These are phyloP conservation scores for Gymnopilus junonius DNA, from an alignment of 768 basidiomycete species.

Conservation along the genomic window DNA sequence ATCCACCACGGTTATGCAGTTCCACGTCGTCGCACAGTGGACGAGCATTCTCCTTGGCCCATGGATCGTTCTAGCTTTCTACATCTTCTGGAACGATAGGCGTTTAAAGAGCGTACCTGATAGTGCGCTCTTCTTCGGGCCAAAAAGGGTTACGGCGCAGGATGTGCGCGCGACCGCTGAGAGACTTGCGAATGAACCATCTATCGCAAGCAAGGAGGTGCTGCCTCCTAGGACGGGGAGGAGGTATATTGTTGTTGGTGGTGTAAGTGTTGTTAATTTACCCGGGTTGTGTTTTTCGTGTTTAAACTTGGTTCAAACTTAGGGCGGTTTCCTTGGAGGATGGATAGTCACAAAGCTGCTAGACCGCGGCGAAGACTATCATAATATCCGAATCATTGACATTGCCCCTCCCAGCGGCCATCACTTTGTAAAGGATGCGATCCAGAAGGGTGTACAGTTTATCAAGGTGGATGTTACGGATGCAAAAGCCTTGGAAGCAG, in stretches of 20 bases:
- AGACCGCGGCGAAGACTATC: conserved; percentile 72
- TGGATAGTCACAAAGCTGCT: conserved; percentile 77
- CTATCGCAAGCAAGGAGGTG: conserved; percentile 43
- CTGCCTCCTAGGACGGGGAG: conserved; percentile 73
- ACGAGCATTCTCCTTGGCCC: conserved; percentile 4
- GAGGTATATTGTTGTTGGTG: conserved; percentile 77
- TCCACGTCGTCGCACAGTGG: conserved; percentile 11
- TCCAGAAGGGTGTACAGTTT: conserved; percentile 58
- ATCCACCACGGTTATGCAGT: conserved; percentile 5
- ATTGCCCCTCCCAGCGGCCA: conserved; percentile 57
- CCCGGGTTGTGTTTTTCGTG: neutral
- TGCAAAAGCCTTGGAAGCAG: conserved; percentile 52
- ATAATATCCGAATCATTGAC: conserved; percentile 68
- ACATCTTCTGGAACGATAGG: conserved; percentile 52
- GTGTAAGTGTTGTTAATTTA: conserved; percentile 41
- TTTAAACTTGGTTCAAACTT: neutral
- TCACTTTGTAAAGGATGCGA: conserved; percentile 56
- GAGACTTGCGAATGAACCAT: conserved; percentile 35
- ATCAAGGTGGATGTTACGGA: conserved; percentile 63
- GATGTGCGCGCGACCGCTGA: conserved; percentile 43
- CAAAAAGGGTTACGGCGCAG: conserved; percentile 51
- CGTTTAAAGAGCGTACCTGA: conserved; percentile 55
- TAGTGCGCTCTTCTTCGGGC: conserved; percentile 52
- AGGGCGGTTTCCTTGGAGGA: conserved; percentile 79
- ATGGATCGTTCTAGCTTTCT: conserved; percentile 29